phyloP scores from a whole-genome alignment of 441 rosid species.

The Adansonia rubrostipa region DNA sequence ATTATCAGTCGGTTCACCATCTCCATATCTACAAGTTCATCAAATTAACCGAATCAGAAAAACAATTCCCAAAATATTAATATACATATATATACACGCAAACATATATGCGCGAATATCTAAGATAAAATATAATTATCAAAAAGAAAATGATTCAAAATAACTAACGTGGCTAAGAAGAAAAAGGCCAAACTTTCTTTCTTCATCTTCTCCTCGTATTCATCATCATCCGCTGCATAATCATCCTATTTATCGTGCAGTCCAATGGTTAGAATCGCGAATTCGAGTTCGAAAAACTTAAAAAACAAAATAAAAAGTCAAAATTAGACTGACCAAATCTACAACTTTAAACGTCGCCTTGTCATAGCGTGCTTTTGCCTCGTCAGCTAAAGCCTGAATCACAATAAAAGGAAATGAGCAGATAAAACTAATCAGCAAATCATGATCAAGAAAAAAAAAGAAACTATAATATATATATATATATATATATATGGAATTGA shows the following conservation, averaged over 20 bases:
- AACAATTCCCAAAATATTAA: neutral
- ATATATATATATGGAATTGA: neutral
- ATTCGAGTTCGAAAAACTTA: neutral
- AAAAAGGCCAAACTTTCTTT: constrained; percentile 78
- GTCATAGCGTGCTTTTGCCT: constrained; percentile 85
- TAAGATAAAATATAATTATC: neutral
- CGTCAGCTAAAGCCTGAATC: constrained; percentile 82
- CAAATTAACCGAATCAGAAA: constrained; percentile 27
- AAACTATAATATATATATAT: neutral
- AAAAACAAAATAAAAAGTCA: neutral
- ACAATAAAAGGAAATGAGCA: neutral
- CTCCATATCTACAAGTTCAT: constrained; percentile 73
- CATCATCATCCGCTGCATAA: constrained; percentile 92
- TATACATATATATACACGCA: neutral
- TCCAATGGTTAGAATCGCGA: neutral
- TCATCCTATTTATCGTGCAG: constrained; percentile 61
- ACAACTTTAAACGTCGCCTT: constrained; percentile 75
- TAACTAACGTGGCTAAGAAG: constrained; percentile 93
- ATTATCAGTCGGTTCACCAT: constrained; percentile 99
- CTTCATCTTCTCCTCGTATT: constrained; percentile 87
- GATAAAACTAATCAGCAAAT: neutral
- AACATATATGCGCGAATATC: neutral
- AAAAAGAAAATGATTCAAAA: neutral
- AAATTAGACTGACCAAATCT: constrained; percentile 64
- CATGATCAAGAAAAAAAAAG: neutral